Base-by-base conservation (phyloP, 2,329 filamentous ascomycete genomes). In the Pseudogymnoascus sp. region DNA sequence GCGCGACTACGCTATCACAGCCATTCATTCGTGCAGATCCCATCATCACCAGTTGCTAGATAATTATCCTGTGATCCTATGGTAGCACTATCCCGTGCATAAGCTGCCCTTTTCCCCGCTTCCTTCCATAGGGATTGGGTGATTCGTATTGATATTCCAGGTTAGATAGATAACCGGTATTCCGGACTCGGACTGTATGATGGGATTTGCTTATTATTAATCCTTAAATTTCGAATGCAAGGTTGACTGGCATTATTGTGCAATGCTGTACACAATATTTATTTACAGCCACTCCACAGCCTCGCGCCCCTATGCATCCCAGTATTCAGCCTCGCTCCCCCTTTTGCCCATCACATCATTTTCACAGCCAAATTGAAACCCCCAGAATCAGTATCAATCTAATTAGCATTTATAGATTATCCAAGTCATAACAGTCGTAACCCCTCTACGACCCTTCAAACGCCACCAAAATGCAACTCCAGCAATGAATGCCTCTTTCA, bases 361-460 rank as follows among this genome's bases (percentile, higher is more conserved):
- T 34, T 57, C 51, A 14, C 51, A 34, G n/a, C n/a, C 8, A 34
- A 19, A 57, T 4, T 0, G 2, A 4, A 34, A 1, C 34, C 11
- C 13, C 25, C n/a, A 57, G n/a, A 57, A 57, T 57, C 10, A 21
- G 28, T 34, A 16, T 21, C 2, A 5, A 34, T 36, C 10, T 36
- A 57, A 57, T 57, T 57, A 10, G 28, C 51, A 57, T 36, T 14
- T 57, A 16, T 57, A 57, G 28, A 57, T 57, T 57, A 57, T 57
- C 28, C 25, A 57, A 34, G 51, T 57, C 51, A 11, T 57, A 57
- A 54, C 25, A 36, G n/a, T 57, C 51, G n/a, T 57, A 57, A 36
- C 28, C 51, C 28, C n/a, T 36, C 51, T 57, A 21, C 51, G 28
- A 57, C 28, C 28, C 28, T 57, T 36, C n/a, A 14, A 57, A 57